Percentiles rank a stretch among this genome's conserved stretches.
phyloP scores from a whole-genome alignment of 2,329 filamentous ascomycete species.

The Bipolaris gigantea region DNA sequence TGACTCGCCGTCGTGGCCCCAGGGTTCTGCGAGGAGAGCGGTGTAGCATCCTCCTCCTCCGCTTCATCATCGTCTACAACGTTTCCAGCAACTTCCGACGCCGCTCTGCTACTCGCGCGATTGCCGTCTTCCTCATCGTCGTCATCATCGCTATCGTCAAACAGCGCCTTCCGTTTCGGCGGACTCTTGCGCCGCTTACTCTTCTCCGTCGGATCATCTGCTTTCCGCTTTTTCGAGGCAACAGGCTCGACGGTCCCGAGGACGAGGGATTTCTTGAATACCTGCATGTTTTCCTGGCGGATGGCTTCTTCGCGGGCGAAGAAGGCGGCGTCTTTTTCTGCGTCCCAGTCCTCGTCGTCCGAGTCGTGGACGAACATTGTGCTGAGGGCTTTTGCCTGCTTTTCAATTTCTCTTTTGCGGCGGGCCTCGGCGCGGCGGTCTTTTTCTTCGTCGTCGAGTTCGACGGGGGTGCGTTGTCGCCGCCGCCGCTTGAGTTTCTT shows the following conservation, averaged over 20 bases:
- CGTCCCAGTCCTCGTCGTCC: constrained; percentile 87
- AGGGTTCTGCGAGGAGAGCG: constrained; percentile 44
- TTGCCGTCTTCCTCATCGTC: constrained; percentile 25
- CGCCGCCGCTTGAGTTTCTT: constrained; percentile 61
- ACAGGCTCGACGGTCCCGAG: constrained; percentile 46
- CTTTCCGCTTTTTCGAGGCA: constrained; percentile 42
- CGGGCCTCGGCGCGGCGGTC: constrained; percentile 64
- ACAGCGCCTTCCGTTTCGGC: constrained; percentile 33
- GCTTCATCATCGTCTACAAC: constrained; percentile 22
- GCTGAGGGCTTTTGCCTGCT: constrained; percentile 79
- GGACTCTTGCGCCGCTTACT: constrained; percentile 40
- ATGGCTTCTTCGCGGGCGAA: constrained; percentile 74
- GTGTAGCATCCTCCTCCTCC: constrained; percentile 30
- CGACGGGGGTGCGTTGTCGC: constrained; percentile 56
- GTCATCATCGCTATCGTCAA: constrained; percentile 37
- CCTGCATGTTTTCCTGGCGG: constrained; percentile 58
- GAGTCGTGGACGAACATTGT: constrained; percentile 77
- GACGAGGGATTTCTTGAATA: constrained; percentile 51
- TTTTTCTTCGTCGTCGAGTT: constrained; percentile 64
- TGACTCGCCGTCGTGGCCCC: constrained; percentile 15
- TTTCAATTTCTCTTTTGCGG: constrained; percentile 72
- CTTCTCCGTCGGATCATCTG: constrained; percentile 21
- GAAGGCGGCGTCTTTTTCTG: constrained; percentile 72
- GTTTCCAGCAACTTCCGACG: constrained; percentile 26
- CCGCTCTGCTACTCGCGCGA: constrained; percentile 29